Evolutionary conservation across 495 filamentous ascomycete genomes (phyloP).

Genomic region (Xylaria sp.): DNA sequence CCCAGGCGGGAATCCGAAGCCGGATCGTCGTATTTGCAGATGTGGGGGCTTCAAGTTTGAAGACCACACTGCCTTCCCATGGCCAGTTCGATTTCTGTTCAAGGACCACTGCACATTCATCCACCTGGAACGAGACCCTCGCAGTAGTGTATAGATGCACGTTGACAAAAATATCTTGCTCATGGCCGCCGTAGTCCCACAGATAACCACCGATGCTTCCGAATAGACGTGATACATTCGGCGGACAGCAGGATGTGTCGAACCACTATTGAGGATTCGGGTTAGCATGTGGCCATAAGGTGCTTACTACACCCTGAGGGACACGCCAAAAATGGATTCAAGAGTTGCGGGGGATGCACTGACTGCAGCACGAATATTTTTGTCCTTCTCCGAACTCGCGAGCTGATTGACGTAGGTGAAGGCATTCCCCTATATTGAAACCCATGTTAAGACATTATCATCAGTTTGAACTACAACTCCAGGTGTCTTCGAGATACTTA

Average conservation of each 20-base stretch:
- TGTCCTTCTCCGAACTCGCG: slow-evolving; percentile 57
- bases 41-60: slow-evolving; percentile 44
- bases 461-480: neutral
- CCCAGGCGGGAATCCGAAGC: slow-evolving; percentile 61
- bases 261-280: slow-evolving; percentile 53
- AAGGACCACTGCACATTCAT: slow-evolving; percentile 46
- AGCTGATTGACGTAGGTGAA: slow-evolving; percentile 67
- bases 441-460: neutral
- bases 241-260: slow-evolving; percentile 64
- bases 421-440: slow-evolving; percentile 43
- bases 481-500: slow-evolving; percentile 1
- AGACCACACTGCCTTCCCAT: slow-evolving; percentile 59
- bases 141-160: slow-evolving; percentile 62
- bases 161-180: slow-evolving; percentile 47
- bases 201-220: slow-evolving; percentile 62
- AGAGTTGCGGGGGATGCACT: slow-evolving; percentile 2
- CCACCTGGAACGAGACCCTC: slow-evolving; percentile 49
- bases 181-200: slow-evolving; percentile 50
- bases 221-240: slow-evolving; percentile 55
- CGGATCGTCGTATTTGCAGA: slow-evolving; percentile 46
- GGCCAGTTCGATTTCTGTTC: slow-evolving; percentile 62
- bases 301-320: neutral
- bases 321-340: slow-evolving; percentile 3
- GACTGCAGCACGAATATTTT: slow-evolving; percentile 44
- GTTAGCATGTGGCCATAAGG: neutral